Evolutionary conservation across 176 grass and related monocot species (phyloP).

Genomic region (Eragrostis nindensis): DNA sequence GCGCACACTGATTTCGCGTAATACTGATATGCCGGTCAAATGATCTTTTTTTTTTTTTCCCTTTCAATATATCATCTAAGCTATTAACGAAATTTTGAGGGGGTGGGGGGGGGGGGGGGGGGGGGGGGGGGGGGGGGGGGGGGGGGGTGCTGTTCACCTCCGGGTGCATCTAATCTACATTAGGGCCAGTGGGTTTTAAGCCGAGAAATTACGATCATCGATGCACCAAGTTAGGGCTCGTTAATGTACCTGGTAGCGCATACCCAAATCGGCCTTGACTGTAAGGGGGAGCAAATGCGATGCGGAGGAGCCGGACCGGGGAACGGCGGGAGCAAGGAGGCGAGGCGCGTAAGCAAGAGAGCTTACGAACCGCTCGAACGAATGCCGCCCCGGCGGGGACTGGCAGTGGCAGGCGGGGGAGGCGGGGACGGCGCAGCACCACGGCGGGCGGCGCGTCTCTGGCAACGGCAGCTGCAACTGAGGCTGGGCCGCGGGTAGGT

Average conservation of each 20-base stretch:
- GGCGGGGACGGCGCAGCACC: too few species aligned
- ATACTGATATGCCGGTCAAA: neutral
- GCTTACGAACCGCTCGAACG: neutral
- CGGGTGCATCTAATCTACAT: neutral
- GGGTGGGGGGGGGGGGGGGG: fast-evolving
- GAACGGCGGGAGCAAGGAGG: neutral
- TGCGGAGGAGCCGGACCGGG: neutral
- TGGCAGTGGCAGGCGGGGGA: neutral
- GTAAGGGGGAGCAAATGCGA: neutral
- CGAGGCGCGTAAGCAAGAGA: neutral
- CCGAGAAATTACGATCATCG: neutral
- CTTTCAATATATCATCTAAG: neutral
- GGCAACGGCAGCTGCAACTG: neutral
- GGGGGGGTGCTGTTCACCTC: too few species aligned
- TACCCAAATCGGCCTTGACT: neutral
- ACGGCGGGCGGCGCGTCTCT: neutral
- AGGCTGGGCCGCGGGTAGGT: neutral
- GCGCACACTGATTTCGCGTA: neutral
- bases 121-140: too few species aligned
- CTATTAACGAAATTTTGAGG: neutral
- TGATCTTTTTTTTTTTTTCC: neutral
- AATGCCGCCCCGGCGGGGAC: neutral
- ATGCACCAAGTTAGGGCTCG: neutral
- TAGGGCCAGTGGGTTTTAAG: neutral
- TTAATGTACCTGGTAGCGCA: neutral